Conservation (phyloP, 2,329 filamentous ascomycete genomes). For the Fusarium nodosum region DNA sequence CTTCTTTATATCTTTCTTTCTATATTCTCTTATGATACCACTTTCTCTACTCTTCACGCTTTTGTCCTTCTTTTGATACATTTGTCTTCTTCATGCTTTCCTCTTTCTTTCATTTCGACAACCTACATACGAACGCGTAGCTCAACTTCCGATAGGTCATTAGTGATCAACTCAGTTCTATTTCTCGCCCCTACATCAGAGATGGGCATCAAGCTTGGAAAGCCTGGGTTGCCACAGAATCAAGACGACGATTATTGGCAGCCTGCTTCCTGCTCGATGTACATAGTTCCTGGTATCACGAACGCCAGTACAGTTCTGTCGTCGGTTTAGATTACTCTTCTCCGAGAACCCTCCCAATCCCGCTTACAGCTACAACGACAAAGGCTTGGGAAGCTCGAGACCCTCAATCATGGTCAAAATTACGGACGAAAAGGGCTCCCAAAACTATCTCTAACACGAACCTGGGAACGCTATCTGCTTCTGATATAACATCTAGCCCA, state of each 20-base stretch:
- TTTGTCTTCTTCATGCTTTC: constrained; percentile 52
- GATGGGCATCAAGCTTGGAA: constrained; percentile 60
- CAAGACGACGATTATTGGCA: constrained; percentile 66
- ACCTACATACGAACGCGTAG: constrained; percentile 25
- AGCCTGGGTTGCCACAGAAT: constrained; percentile 66
- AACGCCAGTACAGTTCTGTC: constrained; percentile 58
- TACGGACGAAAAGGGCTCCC: constrained; percentile 46
- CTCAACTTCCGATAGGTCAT: constrained; percentile 59
- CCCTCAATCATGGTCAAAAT: constrained; percentile 61
- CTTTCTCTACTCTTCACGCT: neutral
- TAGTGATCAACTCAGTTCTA: constrained; percentile 51
- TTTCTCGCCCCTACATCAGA: constrained; percentile 38
- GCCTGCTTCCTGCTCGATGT: constrained; percentile 70
- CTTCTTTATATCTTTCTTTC: constrained; percentile 17
- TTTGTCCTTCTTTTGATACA: constrained; percentile 50
- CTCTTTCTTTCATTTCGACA: constrained; percentile 17
- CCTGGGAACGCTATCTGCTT: constrained; percentile 54
- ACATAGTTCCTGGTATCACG: constrained; percentile 68
- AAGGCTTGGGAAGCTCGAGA: constrained; percentile 65
- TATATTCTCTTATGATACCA: constrained; percentile 13
- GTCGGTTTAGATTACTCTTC: constrained; percentile 56
- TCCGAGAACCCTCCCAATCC: constrained; percentile 57
- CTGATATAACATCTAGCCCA: constrained; percentile 54
- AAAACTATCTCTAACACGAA: constrained; percentile 50
- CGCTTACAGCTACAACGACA: constrained; percentile 61